phyloP scores from a whole-genome alignment of 805 yeast species.

The Metschnikowia noctiluminum region DNA sequence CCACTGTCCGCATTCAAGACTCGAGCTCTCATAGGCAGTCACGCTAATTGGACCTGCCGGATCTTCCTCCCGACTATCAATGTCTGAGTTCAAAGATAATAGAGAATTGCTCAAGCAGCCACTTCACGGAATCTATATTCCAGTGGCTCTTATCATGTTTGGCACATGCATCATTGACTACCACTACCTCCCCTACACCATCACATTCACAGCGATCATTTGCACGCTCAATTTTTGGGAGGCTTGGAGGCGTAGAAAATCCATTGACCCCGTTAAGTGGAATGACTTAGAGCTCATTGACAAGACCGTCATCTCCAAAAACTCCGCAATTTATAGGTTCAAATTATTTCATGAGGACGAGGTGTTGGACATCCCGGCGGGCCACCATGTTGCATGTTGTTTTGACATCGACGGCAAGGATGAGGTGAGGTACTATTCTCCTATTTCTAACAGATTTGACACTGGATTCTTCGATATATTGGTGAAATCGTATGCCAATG shows the following conservation, averaged over 20 bases:
- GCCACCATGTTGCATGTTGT: conserved; percentile 68
- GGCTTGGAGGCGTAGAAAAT: conserved; percentile 40
- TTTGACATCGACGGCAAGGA: conserved; percentile 48
- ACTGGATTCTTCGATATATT: conserved; percentile 72
- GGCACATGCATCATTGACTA: conserved; percentile 58
- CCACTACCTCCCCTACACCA: conserved; percentile 46
- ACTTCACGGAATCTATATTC: conserved; percentile 73
- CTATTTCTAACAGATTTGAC: conserved; percentile 68
- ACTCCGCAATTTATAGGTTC: conserved; percentile 73
- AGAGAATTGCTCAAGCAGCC: conserved; percentile 63
- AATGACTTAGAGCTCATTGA: conserved; percentile 66
- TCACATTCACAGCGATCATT: conserved; percentile 33
- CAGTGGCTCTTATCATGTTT: conserved; percentile 53
- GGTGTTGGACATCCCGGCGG: conserved; percentile 63
- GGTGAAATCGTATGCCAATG: conserved; percentile 72
- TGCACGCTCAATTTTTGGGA: conserved; percentile 36
- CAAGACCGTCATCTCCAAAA: conserved; percentile 67
- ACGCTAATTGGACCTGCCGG: not conserved
- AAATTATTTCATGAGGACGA: conserved; percentile 59
- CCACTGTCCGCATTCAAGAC: not conserved
- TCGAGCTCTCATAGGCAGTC: not conserved
- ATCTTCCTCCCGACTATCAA: not conserved
- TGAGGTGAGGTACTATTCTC: conserved; percentile 67
- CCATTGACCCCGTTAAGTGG: conserved; percentile 54
- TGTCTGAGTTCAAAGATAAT: conserved; percentile 31